A percentile compares a stretch with the other conserved stretches of the same genome.
phyloP scores from a whole-genome alignment of 2,329 filamentous ascomycete genomes.

The Teratosphaeria pseudoeucalypti region DNA sequence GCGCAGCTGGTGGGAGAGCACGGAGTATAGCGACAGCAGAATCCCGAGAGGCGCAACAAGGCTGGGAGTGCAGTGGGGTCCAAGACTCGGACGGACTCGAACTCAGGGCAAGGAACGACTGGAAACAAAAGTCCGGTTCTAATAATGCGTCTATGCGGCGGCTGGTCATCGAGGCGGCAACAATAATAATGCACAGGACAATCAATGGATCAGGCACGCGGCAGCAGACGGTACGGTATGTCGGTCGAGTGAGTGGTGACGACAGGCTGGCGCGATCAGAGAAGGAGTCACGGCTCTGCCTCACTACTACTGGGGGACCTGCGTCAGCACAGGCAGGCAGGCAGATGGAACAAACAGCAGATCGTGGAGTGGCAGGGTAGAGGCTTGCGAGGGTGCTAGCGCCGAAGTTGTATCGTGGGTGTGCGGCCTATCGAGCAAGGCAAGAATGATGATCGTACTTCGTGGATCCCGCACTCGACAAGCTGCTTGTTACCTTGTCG shows the following conservation, averaged over 20 bases:
- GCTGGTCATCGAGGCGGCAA: neutral
- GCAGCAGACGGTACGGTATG: neutral
- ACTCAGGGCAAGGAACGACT: neutral
- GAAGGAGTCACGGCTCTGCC: neutral
- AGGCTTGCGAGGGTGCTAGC: neutral
- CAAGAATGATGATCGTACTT: neutral
- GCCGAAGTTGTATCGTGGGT: neutral
- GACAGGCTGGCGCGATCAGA: neutral
- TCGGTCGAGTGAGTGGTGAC: neutral
- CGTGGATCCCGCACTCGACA: neutral
- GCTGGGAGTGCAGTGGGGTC: neutral
- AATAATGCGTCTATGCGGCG: neutral
- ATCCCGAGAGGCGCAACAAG: neutral
- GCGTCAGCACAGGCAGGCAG: neutral
- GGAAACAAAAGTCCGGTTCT: neutral
- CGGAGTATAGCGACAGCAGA: neutral
- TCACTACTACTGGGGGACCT: neutral
- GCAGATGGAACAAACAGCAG: neutral
- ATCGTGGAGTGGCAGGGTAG: neutral
- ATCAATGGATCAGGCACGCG: neutral
- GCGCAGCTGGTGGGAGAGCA: neutral
- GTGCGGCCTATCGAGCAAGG: neutral
- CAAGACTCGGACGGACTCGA: neutral
- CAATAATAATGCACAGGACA: neutral
- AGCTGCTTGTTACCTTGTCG: too few relatives aligned